phyloP scores from a whole-genome alignment of 331 rosid genomes.

The Rhamnella rubrinervis region DNA sequence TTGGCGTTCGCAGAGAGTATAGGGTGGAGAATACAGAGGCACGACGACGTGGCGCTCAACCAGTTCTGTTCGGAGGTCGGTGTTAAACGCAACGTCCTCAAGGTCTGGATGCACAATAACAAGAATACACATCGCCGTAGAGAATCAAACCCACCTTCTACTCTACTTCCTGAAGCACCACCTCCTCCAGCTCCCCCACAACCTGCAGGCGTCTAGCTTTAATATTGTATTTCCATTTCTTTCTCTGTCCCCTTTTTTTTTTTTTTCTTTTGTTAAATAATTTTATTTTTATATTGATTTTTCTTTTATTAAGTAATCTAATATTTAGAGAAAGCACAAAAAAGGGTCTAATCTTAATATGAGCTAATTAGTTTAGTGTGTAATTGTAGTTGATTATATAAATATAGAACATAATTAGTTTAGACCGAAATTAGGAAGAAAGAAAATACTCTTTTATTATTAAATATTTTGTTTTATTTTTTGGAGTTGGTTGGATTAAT shows the following conservation, averaged over 20 bases:
- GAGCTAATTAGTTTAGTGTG: too few species aligned
- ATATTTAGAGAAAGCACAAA: too few species aligned
- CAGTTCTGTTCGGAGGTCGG: constrained; percentile 35
- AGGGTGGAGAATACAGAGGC: constrained; percentile 37
- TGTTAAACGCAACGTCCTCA: constrained; percentile 26
- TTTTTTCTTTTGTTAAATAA: background rate
- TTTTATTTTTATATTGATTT: background rate
- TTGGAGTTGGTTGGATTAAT: too few species aligned
- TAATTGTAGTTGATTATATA: too few species aligned
- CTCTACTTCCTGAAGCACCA: background rate
- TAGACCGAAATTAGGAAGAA: too few species aligned
- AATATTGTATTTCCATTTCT: background rate
- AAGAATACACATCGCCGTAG: constrained; percentile 29
- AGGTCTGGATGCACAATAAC: constrained; percentile 44
- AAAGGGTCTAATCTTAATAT: too few species aligned
- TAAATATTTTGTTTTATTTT: too few species aligned
- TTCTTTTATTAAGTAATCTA: background rate
- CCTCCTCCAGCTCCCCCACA: background rate
- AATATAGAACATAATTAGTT: too few species aligned
- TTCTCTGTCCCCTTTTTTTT: background rate
- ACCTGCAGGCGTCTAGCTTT: constrained; percentile 7
- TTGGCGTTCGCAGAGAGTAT: constrained; percentile 31
- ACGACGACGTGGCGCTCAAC: constrained; percentile 27
- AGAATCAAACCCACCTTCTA: background rate
- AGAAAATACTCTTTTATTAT: too few species aligned